These are phyloP conservation scores for Coemansia sp. DNA, from an alignment of 192 early-diverging fungal genomes.

Conservation along the genomic window DNA sequence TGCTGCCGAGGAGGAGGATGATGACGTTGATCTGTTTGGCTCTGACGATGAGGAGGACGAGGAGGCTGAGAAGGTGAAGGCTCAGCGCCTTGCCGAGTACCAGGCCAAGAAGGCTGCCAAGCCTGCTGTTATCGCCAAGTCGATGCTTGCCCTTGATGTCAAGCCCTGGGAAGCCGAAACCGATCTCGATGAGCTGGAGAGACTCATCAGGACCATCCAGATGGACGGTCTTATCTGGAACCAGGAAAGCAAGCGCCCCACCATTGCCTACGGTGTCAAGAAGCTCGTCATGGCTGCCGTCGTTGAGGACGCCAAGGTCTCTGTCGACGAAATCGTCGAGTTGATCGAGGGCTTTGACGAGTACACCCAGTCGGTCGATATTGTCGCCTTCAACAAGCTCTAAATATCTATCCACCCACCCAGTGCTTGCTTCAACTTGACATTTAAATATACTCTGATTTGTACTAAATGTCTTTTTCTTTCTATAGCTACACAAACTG, in stretches of 20 bases:
- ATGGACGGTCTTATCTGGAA: constrained; percentile 96
- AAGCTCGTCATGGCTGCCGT: constrained; percentile 94
- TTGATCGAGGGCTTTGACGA: constrained; percentile 82
- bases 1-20: constrained; percentile 76
- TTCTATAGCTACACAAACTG: constrained; percentile 27
- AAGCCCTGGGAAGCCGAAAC: constrained; percentile 99
- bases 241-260: constrained; percentile 69
- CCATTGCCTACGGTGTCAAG: constrained; percentile 95
- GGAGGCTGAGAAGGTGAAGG: constrained; percentile 88
- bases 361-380: constrained; percentile 90
- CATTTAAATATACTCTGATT: constrained; percentile 13
- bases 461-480: neutral
- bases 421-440: neutral
- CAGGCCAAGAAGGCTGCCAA: constrained; percentile 84
- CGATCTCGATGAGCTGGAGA: constrained; percentile 78
- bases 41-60: constrained; percentile 90
- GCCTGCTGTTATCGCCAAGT: constrained; percentile 90
- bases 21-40: constrained; percentile 95
- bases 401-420: constrained; percentile 52
- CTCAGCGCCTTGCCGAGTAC: constrained; percentile 89
- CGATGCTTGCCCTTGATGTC: constrained; percentile 89
- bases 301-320: constrained; percentile 93
- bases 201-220: constrained; percentile 69
- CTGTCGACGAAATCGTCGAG: constrained; percentile 81
- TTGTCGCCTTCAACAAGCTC: constrained; percentile 89